These are phyloP conservation scores for Tulasnella calospora DNA, from an alignment of 768 basidiomycete species.

Conservation along the genomic window DNA sequence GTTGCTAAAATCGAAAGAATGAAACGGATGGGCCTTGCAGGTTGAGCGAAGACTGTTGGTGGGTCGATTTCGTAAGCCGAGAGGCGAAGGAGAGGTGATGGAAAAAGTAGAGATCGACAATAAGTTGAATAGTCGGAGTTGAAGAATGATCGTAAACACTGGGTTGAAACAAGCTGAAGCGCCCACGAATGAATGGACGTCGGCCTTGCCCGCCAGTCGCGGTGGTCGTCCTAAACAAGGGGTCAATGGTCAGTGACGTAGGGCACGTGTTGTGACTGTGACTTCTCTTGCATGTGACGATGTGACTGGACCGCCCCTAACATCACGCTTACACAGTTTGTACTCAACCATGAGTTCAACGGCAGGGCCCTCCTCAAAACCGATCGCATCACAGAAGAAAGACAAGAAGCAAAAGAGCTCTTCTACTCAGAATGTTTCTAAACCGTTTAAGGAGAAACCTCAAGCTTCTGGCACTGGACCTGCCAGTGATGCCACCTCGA, in stretches of 20 bases:
- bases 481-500: not conserved
- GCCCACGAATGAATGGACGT: not conserved
- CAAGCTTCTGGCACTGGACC: conserved; percentile 29
- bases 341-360: not conserved
- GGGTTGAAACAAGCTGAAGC: not conserved
- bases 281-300: not conserved
- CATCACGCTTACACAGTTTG: not conserved
- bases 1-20: not conserved
- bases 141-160: not conserved
- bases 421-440: not conserved
- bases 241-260: not conserved
- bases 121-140: not conserved
- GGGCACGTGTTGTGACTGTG: not conserved
- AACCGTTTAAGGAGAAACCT: not conserved
- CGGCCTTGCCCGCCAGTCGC: not conserved
- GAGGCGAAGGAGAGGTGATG: not conserved
- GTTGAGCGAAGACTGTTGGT: not conserved
- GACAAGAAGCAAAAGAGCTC: not conserved
- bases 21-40: not conserved
- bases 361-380: not conserved
- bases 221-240: not conserved
- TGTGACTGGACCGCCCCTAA: not conserved
- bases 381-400: conserved; percentile 4
- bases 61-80: not conserved
- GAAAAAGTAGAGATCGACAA: not conserved